Percentiles rank a stretch among this genome's conserved stretches.
These are phyloP conservation scores for Monosporozyma servazzii DNA, from an alignment of 805 yeast genomes.

Conservation along the genomic window DNA sequence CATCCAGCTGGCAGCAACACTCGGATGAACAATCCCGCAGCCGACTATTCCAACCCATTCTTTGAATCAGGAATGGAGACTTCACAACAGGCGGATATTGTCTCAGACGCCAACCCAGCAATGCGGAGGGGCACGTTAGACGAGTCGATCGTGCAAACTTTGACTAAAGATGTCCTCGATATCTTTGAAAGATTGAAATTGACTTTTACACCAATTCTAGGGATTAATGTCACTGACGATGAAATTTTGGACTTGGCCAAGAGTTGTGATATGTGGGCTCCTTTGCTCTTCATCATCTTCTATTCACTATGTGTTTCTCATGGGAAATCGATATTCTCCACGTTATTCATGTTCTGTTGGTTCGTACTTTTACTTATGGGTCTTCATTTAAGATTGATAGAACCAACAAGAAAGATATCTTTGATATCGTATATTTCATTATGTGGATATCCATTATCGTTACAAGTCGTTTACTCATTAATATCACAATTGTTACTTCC, in stretches of 20 bases:
- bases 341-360: conserved; percentile 28
- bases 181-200: conserved; percentile 24
- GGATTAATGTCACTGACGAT: neutral
- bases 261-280: conserved; percentile 31
- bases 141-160: conserved; percentile 22
- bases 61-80: neutral
- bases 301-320: conserved; percentile 28
- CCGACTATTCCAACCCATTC: neutral
- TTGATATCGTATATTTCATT: conserved; percentile 26
- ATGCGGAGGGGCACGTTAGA: conserved; percentile 28
- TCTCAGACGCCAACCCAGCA: neutral
- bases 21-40: neutral
- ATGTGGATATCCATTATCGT: conserved; percentile 29
- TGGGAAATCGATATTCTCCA: conserved; percentile 25
- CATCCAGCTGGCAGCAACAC: neutral
- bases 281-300: conserved; percentile 23
- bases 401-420: conserved; percentile 19
- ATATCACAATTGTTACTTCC: conserved; percentile 22
- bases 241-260: conserved; percentile 3
- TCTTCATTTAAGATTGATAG: conserved; percentile 23
- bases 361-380: conserved; percentile 20
- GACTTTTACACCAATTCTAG: neutral
- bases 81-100: neutral
- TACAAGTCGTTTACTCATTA: conserved; percentile 24
- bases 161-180: conserved; percentile 25